These are phyloP conservation scores for Hypoxylon sp. DNA, from an alignment of 2,329 filamentous ascomycete species.

Conservation along the genomic window DNA sequence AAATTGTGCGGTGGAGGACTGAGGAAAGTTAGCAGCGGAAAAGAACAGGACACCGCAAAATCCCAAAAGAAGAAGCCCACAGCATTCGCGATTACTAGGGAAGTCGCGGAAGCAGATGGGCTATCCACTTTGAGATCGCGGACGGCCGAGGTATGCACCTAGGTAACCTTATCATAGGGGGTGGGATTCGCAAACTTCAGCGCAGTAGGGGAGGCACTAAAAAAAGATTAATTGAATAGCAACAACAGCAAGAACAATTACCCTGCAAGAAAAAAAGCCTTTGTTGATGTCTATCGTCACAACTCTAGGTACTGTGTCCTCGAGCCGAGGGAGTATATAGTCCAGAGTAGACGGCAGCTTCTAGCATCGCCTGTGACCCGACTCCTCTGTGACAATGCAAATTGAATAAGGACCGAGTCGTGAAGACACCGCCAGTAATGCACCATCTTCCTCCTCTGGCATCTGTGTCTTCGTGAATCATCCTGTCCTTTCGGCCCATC, in stretches of 20 bases:
- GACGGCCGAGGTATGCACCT: slow-evolving; percentile 31
- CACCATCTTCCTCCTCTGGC: slow-evolving; percentile 20
- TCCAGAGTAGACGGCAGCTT: slow-evolving; percentile 33
- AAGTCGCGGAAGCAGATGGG: slow-evolving; percentile 4
- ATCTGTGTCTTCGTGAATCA: slow-evolving; percentile 21
- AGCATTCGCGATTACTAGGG: slow-evolving; percentile 1
- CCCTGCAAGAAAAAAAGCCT: slow-evolving; percentile 12
- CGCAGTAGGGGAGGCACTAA: slow-evolving; percentile 6
- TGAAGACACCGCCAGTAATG: slow-evolving; percentile 28
- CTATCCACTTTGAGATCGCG: slow-evolving; percentile 5
- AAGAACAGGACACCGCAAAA: not conserved
- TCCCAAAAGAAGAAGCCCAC: slow-evolving; percentile 1
- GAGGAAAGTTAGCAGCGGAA: not conserved
- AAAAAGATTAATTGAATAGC: slow-evolving; percentile 2
- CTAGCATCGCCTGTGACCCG: slow-evolving; percentile 19
- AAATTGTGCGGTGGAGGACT: not conserved
- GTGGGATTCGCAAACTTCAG: slow-evolving; percentile 10
- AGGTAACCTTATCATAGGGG: slow-evolving; percentile 36
- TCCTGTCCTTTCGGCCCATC: slow-evolving; percentile 33
- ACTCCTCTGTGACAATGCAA: slow-evolving; percentile 27
- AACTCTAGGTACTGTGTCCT: slow-evolving; percentile 33
- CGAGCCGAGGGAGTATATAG: slow-evolving; percentile 24
- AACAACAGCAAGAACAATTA: slow-evolving; percentile 2
- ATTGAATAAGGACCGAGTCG: slow-evolving; percentile 29
- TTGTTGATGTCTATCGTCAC: slow-evolving; percentile 41